Percentiles rank a stretch among this genome's conserved stretches.
Conservation (phyloP, 2,329 filamentous ascomycete species). For the Parastagonospora nodorum region DNA sequence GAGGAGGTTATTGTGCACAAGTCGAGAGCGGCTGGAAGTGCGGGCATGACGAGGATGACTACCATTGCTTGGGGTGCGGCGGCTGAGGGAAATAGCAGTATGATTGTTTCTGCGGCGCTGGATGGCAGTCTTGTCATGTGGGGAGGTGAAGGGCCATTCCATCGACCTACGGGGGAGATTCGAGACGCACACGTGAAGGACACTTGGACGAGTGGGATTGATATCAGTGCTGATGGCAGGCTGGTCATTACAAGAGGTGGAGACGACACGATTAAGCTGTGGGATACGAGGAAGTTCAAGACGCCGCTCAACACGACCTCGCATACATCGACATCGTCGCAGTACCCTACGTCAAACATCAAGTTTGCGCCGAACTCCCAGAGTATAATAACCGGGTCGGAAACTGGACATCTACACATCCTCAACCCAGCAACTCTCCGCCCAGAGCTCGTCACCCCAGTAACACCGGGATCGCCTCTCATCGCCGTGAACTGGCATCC, state of each 20-base stretch:
- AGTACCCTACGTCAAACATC: slow-evolving; percentile 86
- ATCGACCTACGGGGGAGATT: slow-evolving; percentile 81
- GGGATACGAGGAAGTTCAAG: slow-evolving; percentile 97
- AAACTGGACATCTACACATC: slow-evolving; percentile 85
- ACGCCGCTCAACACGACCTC: slow-evolving; percentile 78
- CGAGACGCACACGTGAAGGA: slow-evolving; percentile 78
- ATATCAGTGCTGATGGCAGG: slow-evolving; percentile 87
- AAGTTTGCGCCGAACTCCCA: slow-evolving; percentile 83
- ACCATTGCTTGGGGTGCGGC: slow-evolving; percentile 84
- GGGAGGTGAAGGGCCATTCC: slow-evolving; percentile 83
- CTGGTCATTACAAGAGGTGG: slow-evolving; percentile 90
- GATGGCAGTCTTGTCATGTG: slow-evolving; percentile 94
- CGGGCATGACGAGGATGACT: slow-evolving; percentile 92
- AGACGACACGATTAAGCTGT: slow-evolving; percentile 91
- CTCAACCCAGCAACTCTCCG: slow-evolving; percentile 89
- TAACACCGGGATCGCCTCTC: slow-evolving; percentile 83
- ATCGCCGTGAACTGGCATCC: slow-evolving; percentile 90
- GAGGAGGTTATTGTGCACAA: slow-evolving; percentile 97
- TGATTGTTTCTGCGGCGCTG: slow-evolving; percentile 80
- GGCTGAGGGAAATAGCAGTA: slow-evolving; percentile 74
- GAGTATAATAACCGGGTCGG: slow-evolving; percentile 87
- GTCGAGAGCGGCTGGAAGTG: slow-evolving; percentile 83
- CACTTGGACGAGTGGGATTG: slow-evolving; percentile 91
- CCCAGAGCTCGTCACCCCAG: slow-evolving; percentile 81
- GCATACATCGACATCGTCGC: slow-evolving; percentile 80